Evolutionary conservation across 495 filamentous ascomycete genomes (phyloP).

Genomic region (Cetradonia linearis): DNA sequence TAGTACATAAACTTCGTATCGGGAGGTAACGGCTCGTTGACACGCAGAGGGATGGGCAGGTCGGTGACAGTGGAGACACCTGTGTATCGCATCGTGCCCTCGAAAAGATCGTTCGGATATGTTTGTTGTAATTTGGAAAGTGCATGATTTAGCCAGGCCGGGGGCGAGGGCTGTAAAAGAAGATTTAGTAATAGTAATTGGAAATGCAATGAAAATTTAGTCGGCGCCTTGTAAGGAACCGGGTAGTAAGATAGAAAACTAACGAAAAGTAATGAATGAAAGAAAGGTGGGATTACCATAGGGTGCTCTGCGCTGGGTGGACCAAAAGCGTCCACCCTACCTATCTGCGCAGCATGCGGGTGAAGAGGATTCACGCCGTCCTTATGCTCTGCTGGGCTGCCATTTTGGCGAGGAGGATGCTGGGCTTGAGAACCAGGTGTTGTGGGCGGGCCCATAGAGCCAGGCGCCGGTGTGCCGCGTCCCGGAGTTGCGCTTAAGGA

Average conservation of each 20-base stretch:
- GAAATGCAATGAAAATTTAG: background rate
- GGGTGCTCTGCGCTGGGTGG: constrained; percentile 23
- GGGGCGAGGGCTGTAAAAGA: constrained; percentile 55
- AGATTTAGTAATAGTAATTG: background rate
- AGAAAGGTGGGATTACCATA: constrained; percentile 16
- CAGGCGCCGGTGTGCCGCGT: constrained; percentile 42
- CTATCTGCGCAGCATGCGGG: constrained; percentile 27
- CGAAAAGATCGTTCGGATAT: constrained; percentile 71
- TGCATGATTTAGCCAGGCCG: constrained; percentile 63
- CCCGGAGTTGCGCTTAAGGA: constrained; percentile 43
- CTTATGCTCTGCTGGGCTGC: constrained; percentile 19
- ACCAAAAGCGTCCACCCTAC: constrained; percentile 24
- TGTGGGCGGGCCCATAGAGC: constrained; percentile 52
- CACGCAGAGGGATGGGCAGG: constrained; percentile 38
- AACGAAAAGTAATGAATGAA: background rate
- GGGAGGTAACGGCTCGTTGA: constrained; percentile 39
- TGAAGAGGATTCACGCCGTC: constrained; percentile 21
- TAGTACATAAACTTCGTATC: constrained; percentile 63
- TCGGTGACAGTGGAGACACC: constrained; percentile 60
- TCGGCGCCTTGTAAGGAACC: no score
- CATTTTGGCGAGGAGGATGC: constrained; percentile 24
- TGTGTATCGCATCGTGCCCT: constrained; percentile 77
- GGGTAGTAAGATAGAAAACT: background rate
- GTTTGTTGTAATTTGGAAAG: constrained; percentile 50
- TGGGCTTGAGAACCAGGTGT: constrained; percentile 26